Evolutionary conservation across 106 monocot genomes (phyloP).

Genomic region (Allium sativum): DNA sequence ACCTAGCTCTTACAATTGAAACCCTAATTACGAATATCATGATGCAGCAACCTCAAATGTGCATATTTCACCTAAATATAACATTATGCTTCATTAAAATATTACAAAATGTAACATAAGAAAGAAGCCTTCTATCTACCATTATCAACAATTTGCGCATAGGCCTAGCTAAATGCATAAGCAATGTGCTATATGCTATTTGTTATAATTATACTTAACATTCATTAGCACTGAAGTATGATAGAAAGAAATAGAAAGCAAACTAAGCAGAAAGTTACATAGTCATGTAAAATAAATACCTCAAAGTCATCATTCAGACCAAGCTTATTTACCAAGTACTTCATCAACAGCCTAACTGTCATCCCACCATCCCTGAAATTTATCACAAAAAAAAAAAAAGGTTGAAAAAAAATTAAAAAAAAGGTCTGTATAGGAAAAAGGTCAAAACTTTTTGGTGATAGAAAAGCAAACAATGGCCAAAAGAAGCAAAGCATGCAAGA

Average conservation of each 20-base stretch:
- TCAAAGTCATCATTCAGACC: slow-evolving; percentile 52
- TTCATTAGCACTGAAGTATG: neutral
- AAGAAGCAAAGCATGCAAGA: slow-evolving; percentile 7
- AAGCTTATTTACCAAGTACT: slow-evolving; percentile 64
- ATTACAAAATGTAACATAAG: neutral
- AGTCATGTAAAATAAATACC: slow-evolving; percentile 22
- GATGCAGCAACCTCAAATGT: slow-evolving; percentile 3
- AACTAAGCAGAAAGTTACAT: too few relatives aligned
- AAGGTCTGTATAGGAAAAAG: neutral
- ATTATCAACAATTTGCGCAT: slow-evolving; percentile 4
- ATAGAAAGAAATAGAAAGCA: neutral
- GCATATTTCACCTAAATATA: slow-evolving; percentile 7
- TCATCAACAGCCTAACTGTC: slow-evolving; percentile 59
- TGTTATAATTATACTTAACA: neutral
- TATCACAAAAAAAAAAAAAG: neutral
- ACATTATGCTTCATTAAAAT: neutral
- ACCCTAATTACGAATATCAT: neutral
- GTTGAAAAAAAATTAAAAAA: neutral
- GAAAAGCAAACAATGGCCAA: slow-evolving; percentile 3
- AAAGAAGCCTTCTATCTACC: slow-evolving; percentile 15
- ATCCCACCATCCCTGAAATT: slow-evolving; percentile 45
- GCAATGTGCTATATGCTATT: neutral
- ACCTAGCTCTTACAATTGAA: neutral
- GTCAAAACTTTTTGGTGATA: neutral
- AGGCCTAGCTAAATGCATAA: neutral